Percentiles rank a stretch among this genome's conserved stretches.
phyloP scores from a whole-genome alignment of 1,139 yeast genomes.

The Trichomonascaceae sp. region DNA sequence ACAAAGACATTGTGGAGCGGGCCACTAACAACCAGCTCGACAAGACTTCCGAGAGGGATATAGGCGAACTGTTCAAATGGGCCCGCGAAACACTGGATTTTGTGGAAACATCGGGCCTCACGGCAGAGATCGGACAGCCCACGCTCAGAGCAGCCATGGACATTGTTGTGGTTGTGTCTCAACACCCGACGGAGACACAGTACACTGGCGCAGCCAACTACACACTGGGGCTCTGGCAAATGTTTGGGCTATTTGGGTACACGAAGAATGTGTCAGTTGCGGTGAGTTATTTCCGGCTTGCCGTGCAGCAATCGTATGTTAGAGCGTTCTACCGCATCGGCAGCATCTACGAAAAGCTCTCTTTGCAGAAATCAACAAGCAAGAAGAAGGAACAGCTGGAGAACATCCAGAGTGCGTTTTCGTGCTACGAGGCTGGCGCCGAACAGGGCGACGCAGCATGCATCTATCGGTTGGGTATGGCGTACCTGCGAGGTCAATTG shows the following conservation, averaged over 20 bases:
- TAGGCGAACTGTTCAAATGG: slow-evolving; percentile 18
- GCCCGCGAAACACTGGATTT: slow-evolving; percentile 24
- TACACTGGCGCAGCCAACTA: slow-evolving; percentile 21
- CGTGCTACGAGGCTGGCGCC: slow-evolving; percentile 24
- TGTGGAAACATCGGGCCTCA: slow-evolving; percentile 20
- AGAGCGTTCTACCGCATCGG: slow-evolving; percentile 28
- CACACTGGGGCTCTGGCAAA: slow-evolving; percentile 20
- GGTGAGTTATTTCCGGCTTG: slow-evolving; percentile 17
- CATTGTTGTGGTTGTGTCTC: slow-evolving; percentile 15
- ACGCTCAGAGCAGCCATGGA: slow-evolving; percentile 20
- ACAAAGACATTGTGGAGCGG: slow-evolving; percentile 2
- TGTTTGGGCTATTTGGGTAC: slow-evolving; percentile 19
- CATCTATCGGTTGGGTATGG: slow-evolving; percentile 26
- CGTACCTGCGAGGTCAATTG: slow-evolving; percentile 24
- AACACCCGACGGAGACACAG: slow-evolving; percentile 9
- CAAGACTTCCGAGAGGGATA: slow-evolving; percentile 4
- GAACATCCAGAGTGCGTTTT: slow-evolving; percentile 17
- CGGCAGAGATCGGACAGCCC: slow-evolving; percentile 12
- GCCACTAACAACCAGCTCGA: slow-evolving; percentile 4
- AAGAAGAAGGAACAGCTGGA: slow-evolving; percentile 23
- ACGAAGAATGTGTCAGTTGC: slow-evolving; percentile 13
- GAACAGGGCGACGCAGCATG: slow-evolving; percentile 25
- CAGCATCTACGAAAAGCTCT: slow-evolving; percentile 13
- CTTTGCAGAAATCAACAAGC: neutral
- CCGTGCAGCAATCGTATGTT: slow-evolving; percentile 22